phyloP scores from a whole-genome alignment of 768 basidiomycete genomes.

The Phylloporus sp. region DNA sequence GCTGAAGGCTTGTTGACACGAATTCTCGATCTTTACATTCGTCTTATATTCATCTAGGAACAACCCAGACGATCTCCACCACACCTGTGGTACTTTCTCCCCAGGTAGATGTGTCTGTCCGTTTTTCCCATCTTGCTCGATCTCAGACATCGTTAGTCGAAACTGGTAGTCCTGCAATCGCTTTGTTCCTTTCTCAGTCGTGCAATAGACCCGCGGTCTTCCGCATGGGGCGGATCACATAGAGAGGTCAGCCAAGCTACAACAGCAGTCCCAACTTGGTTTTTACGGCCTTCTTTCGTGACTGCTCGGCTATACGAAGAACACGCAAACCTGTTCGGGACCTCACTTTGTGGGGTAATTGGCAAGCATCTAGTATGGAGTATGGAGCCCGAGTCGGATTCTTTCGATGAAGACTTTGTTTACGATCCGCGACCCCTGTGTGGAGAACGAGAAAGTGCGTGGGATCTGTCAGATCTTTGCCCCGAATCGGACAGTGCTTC shows the following conservation, averaged over 20 bases:
- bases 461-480: slow-evolving; percentile 31
- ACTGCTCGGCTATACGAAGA: slow-evolving; percentile 45
- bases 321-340: slow-evolving; percentile 46
- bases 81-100: slow-evolving; percentile 62
- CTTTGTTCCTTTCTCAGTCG: slow-evolving; percentile 59
- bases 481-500: slow-evolving; percentile 14
- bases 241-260: slow-evolving; percentile 9
- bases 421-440: slow-evolving; percentile 20
- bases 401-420: slow-evolving; percentile 29
- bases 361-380: slow-evolving; percentile 25
- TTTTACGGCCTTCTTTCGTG: slow-evolving; percentile 55
- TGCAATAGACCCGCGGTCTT: slow-evolving; percentile 34
- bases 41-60: slow-evolving; percentile 13
- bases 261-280: slow-evolving; percentile 50
- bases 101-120: slow-evolving; percentile 37
- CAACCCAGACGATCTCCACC: slow-evolving; percentile 48
- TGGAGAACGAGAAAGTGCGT: slow-evolving; percentile 16
- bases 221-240: slow-evolving; percentile 13
- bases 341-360: slow-evolving; percentile 9
- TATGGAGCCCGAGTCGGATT: slow-evolving; percentile 21
- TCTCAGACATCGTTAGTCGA: slow-evolving; percentile 48
- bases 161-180: slow-evolving; percentile 69
- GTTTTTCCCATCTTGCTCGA: neutral
- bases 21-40: neutral
- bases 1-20: slow-evolving; percentile 40